These are phyloP conservation scores for Inonotus hispidus DNA, from an alignment of 1,284 basidiomycete genomes.

Conservation along the genomic window DNA sequence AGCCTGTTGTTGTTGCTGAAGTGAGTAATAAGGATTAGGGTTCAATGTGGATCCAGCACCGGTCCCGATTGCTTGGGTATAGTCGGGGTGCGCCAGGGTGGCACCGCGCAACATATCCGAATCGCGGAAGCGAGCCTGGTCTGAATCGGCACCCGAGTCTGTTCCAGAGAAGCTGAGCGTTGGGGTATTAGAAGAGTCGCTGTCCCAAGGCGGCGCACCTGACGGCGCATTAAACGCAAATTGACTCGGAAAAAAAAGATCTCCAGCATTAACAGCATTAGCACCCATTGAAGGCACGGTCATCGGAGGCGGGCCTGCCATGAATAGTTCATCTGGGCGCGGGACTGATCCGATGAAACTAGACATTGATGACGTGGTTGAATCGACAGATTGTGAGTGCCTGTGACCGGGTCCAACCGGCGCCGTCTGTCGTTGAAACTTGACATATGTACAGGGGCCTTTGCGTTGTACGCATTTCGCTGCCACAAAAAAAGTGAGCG, in stretches of 20 bases:
- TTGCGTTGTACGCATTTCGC: conserved; percentile 77
- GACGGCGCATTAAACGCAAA: conserved; percentile 16
- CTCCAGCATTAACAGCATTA: not conserved
- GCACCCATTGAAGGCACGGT: conserved; percentile 17
- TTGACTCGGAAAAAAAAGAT: conserved; percentile 15
- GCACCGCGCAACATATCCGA: not conserved
- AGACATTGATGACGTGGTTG: conserved; percentile 4
- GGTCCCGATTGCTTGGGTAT: not conserved
- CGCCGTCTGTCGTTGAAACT: conserved; percentile 78
- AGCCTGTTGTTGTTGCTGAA: conserved; percentile 2
- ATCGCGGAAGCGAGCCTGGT: conserved; percentile 5
- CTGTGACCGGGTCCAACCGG: conserved; percentile 63
- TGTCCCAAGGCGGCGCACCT: conserved; percentile 14
- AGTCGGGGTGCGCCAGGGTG: not conserved
- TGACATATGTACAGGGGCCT: conserved; percentile 76
- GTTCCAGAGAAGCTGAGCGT: conserved; percentile 16
- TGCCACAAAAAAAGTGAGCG: conserved; percentile 26
- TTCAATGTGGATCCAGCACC: conserved; percentile 1
- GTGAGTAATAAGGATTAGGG: conserved; percentile 4
- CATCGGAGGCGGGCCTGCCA: conserved; percentile 18
- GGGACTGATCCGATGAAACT: conserved; percentile 11
- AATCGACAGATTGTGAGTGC: conserved; percentile 14
- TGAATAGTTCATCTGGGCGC: conserved; percentile 19
- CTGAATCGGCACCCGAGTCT: conserved; percentile 17
- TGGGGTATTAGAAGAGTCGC: conserved; percentile 10